Percentiles rank a stretch among this genome's conserved stretches.
Conservation (phyloP, 176 grass and related monocot genomes). For the Oryza punctata region DNA sequence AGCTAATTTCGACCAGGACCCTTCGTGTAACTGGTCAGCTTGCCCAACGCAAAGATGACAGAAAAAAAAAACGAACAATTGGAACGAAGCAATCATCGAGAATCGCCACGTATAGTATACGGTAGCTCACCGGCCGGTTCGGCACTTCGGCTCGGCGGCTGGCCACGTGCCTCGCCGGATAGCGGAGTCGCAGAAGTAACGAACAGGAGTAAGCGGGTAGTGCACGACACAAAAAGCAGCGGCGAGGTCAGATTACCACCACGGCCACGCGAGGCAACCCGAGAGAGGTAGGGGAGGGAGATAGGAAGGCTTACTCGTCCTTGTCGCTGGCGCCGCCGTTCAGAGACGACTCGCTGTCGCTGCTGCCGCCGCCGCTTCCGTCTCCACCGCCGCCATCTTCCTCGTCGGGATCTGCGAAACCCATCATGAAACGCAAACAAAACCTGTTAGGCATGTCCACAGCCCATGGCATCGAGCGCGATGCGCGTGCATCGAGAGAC, state of each 20-base stretch:
- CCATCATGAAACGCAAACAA: constrained; percentile 5
- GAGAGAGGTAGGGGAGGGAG: background rate
- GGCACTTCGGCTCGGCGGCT: background rate
- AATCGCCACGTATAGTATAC: background rate
- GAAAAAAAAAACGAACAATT: background rate
- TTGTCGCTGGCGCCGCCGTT: constrained; percentile 39
- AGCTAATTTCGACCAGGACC: background rate
- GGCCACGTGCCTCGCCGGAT: constrained; percentile 17
- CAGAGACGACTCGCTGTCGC: constrained; percentile 34
- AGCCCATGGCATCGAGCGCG: constrained; percentile 10
- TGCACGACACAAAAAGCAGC: background rate
- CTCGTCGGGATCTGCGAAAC: constrained; percentile 49
- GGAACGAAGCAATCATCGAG: constrained; percentile 25
- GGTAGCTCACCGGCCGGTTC: constrained; percentile 4
- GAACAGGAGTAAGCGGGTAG: background rate
- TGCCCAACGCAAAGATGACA: background rate
- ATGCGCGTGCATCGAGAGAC: constrained; percentile 16
- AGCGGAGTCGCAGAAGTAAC: background rate
- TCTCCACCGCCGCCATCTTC: constrained; percentile 6
- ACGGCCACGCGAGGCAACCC: background rate
- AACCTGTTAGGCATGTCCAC: constrained; percentile 25
- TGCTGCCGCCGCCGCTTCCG: constrained; percentile 14
- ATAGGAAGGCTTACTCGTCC: constrained; percentile 42
- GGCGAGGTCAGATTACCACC: constrained; percentile 33
- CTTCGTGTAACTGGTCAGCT: constrained; percentile 11